phyloP scores from a whole-genome alignment of 768 basidiomycete species.

The Phallus indusiatus region DNA sequence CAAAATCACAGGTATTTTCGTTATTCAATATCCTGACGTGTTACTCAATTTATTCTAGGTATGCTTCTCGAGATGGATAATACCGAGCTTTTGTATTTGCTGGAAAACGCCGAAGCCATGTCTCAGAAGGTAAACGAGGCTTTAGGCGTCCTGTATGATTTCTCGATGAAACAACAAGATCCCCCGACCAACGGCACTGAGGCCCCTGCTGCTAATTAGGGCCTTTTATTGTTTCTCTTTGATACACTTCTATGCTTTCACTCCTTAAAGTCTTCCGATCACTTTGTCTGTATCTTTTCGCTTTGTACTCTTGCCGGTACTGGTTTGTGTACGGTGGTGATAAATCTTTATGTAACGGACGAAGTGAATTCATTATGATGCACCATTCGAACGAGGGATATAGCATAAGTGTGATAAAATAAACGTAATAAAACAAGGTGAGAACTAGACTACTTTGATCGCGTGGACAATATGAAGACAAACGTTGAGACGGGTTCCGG shows the following conservation, averaged over 20 bases:
- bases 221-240: background rate
- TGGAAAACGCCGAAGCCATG: slow-evolving; percentile 77
- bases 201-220: background rate
- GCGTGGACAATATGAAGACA: slow-evolving; percentile 55
- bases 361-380: slow-evolving; percentile 5
- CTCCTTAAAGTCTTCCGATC: slow-evolving; percentile 6
- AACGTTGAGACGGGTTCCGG: slow-evolving; percentile 39
- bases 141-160: slow-evolving; percentile 80
- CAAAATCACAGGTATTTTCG: slow-evolving; percentile 73
- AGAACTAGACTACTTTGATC: slow-evolving; percentile 7
- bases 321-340: slow-evolving; percentile 8
- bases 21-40: background rate
- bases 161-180: slow-evolving; percentile 36
- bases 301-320: slow-evolving; percentile 6
- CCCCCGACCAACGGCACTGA: slow-evolving; percentile 19
- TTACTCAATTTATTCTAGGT: slow-evolving; percentile 1
- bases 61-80: slow-evolving; percentile 99
- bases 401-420: background rate
- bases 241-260: background rate
- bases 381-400: background rate
- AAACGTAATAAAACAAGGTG: background rate
- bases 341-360: slow-evolving; percentile 7
- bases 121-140: slow-evolving; percentile 89
- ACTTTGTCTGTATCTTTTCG: background rate
- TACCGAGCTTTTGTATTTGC: slow-evolving; percentile 77